Evolutionary conservation across 2,329 filamentous ascomycete genomes (phyloP).

Genomic region (Trichoderma simmonsii): DNA sequence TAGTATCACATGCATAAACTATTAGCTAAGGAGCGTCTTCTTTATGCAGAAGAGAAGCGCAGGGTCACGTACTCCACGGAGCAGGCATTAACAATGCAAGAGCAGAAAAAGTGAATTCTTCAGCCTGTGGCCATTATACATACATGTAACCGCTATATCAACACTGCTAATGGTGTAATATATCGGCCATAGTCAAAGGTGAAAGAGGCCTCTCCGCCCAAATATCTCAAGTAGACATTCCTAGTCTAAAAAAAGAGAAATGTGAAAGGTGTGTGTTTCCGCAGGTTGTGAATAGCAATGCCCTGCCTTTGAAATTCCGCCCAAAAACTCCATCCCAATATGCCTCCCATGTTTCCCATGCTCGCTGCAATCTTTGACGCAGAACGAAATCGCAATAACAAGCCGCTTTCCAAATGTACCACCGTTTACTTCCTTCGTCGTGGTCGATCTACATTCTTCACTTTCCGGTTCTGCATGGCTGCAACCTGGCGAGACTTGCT

Average conservation of each 20-base stretch:
- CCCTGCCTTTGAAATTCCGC: background rate
- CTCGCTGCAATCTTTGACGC: background rate
- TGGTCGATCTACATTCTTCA: constrained; percentile 49
- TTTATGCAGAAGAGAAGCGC: too few relatives aligned
- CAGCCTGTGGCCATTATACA: background rate
- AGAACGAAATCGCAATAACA: constrained; percentile 1
- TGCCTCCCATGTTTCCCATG: constrained; percentile 8
- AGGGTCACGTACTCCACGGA: background rate
- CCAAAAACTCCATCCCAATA: constrained; percentile 14
- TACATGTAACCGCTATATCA: background rate
- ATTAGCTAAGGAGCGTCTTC: too few relatives aligned
- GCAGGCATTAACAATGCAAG: background rate
- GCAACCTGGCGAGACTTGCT: constrained; percentile 61
- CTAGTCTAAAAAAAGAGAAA: background rate
- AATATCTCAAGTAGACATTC: background rate
- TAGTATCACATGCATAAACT: too few relatives aligned
- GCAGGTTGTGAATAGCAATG: background rate
- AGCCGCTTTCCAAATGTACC: background rate
- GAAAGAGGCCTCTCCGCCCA: background rate
- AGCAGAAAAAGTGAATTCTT: background rate
- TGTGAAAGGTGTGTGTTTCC: background rate
- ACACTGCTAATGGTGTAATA: background rate
- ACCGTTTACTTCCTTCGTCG: constrained; percentile 22
- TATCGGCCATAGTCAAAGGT: background rate
- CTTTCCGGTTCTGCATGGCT: constrained; percentile 51